Percentiles rank a stretch among this genome's conserved stretches.
These are phyloP conservation scores for Arabidopsis arenosa DNA, from an alignment of 345 rosid genomes.

Conservation along the genomic window DNA sequence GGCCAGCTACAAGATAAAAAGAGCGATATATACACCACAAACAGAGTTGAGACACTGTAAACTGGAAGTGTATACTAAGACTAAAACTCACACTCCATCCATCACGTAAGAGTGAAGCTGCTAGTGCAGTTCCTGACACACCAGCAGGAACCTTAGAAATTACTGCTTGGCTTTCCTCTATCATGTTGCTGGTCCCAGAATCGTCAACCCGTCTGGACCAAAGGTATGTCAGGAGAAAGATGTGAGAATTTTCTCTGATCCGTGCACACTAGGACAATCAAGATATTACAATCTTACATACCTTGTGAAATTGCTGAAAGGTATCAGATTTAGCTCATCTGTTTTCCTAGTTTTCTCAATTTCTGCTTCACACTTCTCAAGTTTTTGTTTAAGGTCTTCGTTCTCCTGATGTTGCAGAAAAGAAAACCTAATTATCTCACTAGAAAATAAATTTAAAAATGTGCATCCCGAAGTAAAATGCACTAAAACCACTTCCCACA, in stretches of 20 bases:
- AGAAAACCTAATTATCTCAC: conserved; percentile 21
- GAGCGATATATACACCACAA: conserved; percentile 16
- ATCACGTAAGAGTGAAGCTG: conserved; percentile 95
- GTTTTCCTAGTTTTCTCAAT: conserved; percentile 72
- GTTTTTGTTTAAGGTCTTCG: conserved; percentile 65
- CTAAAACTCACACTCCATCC: conserved; percentile 94
- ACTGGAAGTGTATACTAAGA: conserved; percentile 18
- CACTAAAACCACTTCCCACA: conserved; percentile 15
- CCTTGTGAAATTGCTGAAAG: conserved; percentile 70
- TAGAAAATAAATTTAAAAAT: conserved; percentile 2
- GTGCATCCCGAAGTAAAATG: conserved; percentile 13
- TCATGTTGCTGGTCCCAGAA: conserved; percentile 48
- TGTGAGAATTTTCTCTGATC: conserved; percentile 11
- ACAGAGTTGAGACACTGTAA: conserved; percentile 28
- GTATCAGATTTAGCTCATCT: conserved; percentile 70
- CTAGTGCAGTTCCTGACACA: conserved; percentile 94
- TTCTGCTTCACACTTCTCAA: conserved; percentile 81
- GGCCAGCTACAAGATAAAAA: conserved; percentile 58
- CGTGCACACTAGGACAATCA: conserved; percentile 20
- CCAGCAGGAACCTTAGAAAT: conserved; percentile 84
- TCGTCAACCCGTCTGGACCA: conserved; percentile 50
- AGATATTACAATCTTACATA: conserved; percentile 36
- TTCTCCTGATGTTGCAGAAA: conserved; percentile 60
- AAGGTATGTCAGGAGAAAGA: conserved; percentile 19
- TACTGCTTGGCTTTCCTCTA: conserved; percentile 54